Evolutionary conservation across 1,139 yeast genomes (phyloP), one percentile per base, ranked within the genome.

Genomic region (Yamadazyma membranifaciens): DNA sequence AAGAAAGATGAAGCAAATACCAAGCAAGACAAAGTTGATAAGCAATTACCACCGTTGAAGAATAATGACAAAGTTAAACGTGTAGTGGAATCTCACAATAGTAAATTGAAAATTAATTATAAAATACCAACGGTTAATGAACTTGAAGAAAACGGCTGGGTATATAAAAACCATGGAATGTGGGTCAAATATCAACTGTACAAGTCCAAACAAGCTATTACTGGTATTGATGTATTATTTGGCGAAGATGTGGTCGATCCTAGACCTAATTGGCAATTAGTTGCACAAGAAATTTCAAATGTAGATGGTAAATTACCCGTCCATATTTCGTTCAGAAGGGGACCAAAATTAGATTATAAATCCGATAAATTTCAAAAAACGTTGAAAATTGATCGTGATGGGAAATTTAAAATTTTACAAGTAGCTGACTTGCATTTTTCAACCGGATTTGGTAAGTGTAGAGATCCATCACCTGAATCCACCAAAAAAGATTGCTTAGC

Each of bases 341-440:
- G 86, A 37, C 91, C 94, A 1, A 66, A 94, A 38, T 70, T 75
- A 0, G 74, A 75, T 33, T 40, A 89, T 92, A 36, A 33, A 63
- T 87, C 95, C 47, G 41, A 49, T 15, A 44, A 54, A 16, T 54
- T 45, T 35, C 52, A 44, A 34, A 48, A 56, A 2, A 38, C 61
- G 55, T 52, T 69, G 37, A 60, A 63, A 43, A 51, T 67, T 27
- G 42, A 50, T 22, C 42, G 48, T 3, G 59, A 74, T 25, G 80
- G 75, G 2, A 77, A 71, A 47, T 86, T 84, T 60, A 88, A 86
- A 57, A 81, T 91, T 33, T 62, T 87, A 11, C 97, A 91, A 58
- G 75, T 89, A 2, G 94, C 96, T 0, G 98, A 91, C 58, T 65
- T 89, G 44, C 97, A 91, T 59, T 80, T 85, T 54, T 76, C 88